Evolutionary conservation across 176 grass and related monocot species (phyloP), one percentile per base, ranked within the genome.

Genomic region (Eleusine indica): DNA sequence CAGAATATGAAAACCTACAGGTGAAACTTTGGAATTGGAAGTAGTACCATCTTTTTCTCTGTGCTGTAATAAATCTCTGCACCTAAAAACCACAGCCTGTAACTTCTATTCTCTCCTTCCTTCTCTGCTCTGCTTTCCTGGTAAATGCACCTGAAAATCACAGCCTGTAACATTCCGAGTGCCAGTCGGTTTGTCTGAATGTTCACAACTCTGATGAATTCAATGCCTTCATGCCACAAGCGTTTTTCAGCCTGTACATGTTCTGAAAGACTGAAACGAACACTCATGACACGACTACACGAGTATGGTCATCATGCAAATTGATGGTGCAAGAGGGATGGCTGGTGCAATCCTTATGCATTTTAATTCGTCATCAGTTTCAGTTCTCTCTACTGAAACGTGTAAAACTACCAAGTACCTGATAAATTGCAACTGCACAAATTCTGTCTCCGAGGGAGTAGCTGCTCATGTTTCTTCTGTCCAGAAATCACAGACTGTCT

Each of bases 211-310:
- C 41, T 57, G 52, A 56, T 60, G 25, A 49, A 9, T 67, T 67
- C 62, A 79, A 79, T 38, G 77, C 62, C 61, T 79, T 65, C 62
- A 79, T 37, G 60, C 22, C 41, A 48, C 41, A 79, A 66, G 3
- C 60, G 68, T 71, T 71, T 68, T 71, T 25, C 68, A 46, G 41
- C 42, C 21, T 46, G 21, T 1, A 25, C 21, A 46, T 46, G 41
- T 22, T 64, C 25, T 30, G 61, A 30, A 62, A 25, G n/a, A 10
- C 25, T 30, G 61, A 30, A 62, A 25, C 58, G 3, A 11, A 11
- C 9, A 62, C 25, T 62, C n/a, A 25, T 62, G 58, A 10, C 21
- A 28, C n/a, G 44, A 47, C 1, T 47, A 44, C 21, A 28, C n/a
- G 44, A 47, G 9, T 47, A 44, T 9, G 42, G 42, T 3, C 42